A percentile compares a stretch with the other conserved stretches of the same genome.
phyloP scores from a whole-genome alignment of 2,329 filamentous ascomycete species.

The Monosporascus ibericus region DNA sequence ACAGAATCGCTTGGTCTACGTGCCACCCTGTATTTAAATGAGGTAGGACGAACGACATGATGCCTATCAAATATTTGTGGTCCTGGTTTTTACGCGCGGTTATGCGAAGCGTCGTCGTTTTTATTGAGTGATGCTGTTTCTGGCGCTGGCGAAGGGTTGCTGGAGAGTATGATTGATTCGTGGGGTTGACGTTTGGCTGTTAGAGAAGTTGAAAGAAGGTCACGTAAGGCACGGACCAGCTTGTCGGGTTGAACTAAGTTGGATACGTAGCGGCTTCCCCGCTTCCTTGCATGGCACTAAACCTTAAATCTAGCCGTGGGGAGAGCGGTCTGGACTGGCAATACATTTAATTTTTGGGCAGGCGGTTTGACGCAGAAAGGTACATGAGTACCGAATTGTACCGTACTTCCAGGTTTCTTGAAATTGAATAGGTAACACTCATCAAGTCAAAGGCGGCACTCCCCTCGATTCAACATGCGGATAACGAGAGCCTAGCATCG shows the following conservation, averaged over 20 bases:
- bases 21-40: slow-evolving; percentile 93
- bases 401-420: neutral
- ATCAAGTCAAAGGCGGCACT: slow-evolving; percentile 27
- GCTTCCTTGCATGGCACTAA: neutral
- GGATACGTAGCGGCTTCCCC: too few relatives aligned
- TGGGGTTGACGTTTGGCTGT: too few relatives aligned
- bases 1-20: slow-evolving; percentile 90
- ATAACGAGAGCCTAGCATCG: too few relatives aligned
- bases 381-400: too few relatives aligned
- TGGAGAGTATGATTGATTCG: too few relatives aligned
- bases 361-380: too few relatives aligned
- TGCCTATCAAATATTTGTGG: too few relatives aligned
- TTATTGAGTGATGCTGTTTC: too few relatives aligned
- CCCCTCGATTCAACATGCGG: neutral
- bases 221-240: neutral
- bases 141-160: too few relatives aligned
- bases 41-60: slow-evolving; percentile 73
- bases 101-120: too few relatives aligned
- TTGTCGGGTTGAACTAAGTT: neutral
- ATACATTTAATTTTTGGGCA: slow-evolving; percentile 28
- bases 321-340: slow-evolving; percentile 27
- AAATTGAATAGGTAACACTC: neutral
- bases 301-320: slow-evolving; percentile 9
- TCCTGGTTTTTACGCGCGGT: too few relatives aligned
- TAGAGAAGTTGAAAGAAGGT: neutral